These are phyloP conservation scores for Gracilaria vermiculophylla DNA, from an alignment of 23 red algal genomes.

Conservation along the genomic window DNA sequence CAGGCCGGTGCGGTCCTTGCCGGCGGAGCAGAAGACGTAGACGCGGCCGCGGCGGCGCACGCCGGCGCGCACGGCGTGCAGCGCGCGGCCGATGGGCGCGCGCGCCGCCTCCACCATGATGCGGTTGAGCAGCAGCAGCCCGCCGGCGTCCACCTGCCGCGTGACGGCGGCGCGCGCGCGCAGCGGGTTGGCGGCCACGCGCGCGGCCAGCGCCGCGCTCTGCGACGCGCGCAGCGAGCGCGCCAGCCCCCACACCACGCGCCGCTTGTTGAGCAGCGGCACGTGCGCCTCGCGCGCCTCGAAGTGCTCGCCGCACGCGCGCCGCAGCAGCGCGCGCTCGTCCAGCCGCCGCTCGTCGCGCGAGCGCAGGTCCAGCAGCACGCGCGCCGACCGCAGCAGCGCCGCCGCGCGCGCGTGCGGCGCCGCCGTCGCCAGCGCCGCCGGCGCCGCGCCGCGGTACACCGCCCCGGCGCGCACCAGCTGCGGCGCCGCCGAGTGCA, in stretches of 20 bases:
- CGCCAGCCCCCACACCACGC: conserved; percentile 36
- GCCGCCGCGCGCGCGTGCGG: neutral
- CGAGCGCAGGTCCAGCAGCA: conserved; percentile 63
- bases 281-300: neutral
- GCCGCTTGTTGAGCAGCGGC: conserved; percentile 41
- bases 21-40: conserved; percentile 65
- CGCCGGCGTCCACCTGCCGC: conserved; percentile 31
- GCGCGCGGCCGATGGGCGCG: conserved; percentile 12
- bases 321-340: neutral
- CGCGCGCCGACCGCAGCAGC: conserved; percentile 27
- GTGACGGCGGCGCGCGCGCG: conserved; percentile 16
- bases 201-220: neutral
- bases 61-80: conserved; percentile 4
- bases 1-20: conserved; percentile 80
- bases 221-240: neutral
- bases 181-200: neutral
- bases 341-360: conserved; percentile 48
- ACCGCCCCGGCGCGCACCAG: neutral
- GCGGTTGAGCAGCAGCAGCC: conserved; percentile 31
- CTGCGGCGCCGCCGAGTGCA: conserved; percentile 33
- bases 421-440: conserved; percentile 5
- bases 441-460: conserved; percentile 56
- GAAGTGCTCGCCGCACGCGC: conserved; percentile 23
- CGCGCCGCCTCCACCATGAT: conserved; percentile 57
- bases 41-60: conserved; percentile 20